Conservation (phyloP, 305 asterid genomes). For the Fraxinus ornus region DNA sequence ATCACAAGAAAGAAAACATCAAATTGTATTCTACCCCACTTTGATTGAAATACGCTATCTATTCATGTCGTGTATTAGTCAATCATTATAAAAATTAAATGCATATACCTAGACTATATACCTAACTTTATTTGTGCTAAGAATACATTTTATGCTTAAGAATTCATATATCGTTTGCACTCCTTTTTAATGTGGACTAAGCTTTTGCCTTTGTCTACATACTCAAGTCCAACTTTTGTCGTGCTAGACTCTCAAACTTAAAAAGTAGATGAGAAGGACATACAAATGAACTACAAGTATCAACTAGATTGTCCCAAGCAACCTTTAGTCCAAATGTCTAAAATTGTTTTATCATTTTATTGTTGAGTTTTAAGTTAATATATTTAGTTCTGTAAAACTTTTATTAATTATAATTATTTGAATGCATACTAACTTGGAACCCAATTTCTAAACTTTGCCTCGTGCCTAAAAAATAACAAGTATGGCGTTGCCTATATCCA, state of each 20-base stretch:
- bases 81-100: neutral
- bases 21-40: neutral
- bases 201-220: neutral
- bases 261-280: neutral
- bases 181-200: neutral
- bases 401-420: neutral
- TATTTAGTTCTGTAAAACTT: neutral
- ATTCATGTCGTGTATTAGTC: neutral
- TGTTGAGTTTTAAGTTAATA: neutral
- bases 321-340: neutral
- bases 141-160: neutral
- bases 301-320: neutral
- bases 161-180: neutral
- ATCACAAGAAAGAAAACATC: too few relatives aligned
- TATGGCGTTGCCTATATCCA: neutral
- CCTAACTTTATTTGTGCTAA: neutral
- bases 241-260: neutral
- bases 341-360: neutral
- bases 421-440: neutral
- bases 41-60: neutral
- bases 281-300: neutral
- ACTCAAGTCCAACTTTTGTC: neutral
- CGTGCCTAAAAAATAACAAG: neutral
- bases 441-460: neutral
- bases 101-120: neutral